Evolutionary conservation across 2,329 filamentous ascomycete species (phyloP).

Genomic region (Tolypocladium sp.): DNA sequence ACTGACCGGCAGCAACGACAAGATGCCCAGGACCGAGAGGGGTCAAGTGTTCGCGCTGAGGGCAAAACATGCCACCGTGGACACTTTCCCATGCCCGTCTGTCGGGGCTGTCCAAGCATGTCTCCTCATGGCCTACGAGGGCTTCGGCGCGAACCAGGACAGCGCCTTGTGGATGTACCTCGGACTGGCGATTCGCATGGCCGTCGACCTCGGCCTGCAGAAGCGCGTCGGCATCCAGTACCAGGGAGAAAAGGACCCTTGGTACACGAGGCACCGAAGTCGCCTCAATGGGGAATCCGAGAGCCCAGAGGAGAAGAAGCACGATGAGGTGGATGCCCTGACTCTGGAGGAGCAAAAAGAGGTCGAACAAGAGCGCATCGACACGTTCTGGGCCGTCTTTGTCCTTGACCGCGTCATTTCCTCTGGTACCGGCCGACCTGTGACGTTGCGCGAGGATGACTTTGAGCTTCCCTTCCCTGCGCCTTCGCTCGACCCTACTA

Average conservation of each 20-base stretch:
- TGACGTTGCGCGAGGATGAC: constrained; percentile 75
- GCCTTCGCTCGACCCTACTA: constrained; percentile 39
- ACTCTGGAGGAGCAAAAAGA: constrained; percentile 48
- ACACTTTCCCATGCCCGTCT: constrained; percentile 74
- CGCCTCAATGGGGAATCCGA: constrained; percentile 23
- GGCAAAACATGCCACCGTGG: constrained; percentile 73
- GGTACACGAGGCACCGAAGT: constrained; percentile 36
- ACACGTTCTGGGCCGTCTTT: constrained; percentile 87
- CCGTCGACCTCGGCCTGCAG: constrained; percentile 70
- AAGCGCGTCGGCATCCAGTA: constrained; percentile 67
- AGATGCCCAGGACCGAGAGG: constrained; percentile 52
- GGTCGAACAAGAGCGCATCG: constrained; percentile 71
- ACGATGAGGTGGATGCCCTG: constrained; percentile 27
- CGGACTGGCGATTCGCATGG: constrained; percentile 77
- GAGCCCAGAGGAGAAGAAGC: constrained; percentile 30
- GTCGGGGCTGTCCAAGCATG: constrained; percentile 79
- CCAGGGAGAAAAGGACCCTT: constrained; percentile 43
- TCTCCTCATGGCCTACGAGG: constrained; percentile 76
- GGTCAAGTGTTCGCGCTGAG: constrained; percentile 72
- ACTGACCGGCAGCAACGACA: constrained; percentile 37
- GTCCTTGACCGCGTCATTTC: constrained; percentile 82
- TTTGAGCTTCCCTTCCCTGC: constrained; percentile 68
- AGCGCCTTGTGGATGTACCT: constrained; percentile 93
- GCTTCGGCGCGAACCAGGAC: constrained; percentile 81
- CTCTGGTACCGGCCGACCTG: constrained; percentile 74